Base-by-base conservation (phyloP, 768 basidiomycete genomes). In the Trametes meyenii region DNA sequence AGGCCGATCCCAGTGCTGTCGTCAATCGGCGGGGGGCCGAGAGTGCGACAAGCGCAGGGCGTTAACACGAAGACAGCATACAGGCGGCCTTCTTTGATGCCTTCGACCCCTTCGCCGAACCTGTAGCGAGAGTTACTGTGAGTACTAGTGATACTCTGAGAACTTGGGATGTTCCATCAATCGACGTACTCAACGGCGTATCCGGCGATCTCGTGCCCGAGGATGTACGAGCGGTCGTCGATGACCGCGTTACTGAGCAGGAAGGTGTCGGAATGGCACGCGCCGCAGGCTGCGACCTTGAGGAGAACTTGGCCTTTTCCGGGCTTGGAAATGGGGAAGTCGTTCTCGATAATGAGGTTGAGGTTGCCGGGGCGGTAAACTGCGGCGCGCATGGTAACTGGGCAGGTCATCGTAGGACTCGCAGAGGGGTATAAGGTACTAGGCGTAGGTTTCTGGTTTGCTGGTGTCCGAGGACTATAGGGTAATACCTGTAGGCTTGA, bases 271-370 rank as follows among this genome's bases (percentile, higher is more conserved):
- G 56, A 58, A 24, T 58, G 56, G 48, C 56, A 58, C 24, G 12
- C 48, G n/a, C 48, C 56, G 56, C 56, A 58, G 26, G 56, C 56
- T 2, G 56, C 42, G 44, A 81, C 55, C 58, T 78, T 75, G 57
- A 83, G 71, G 52, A 83, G 70, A 14, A 83, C 53, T 60, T 83
- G 71, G 12, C 75, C 76, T 4, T 67, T 64, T 1, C 74, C 72
- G 0, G 79, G 80, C 53, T 65, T 69, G 16, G 73, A 73, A 46
- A 74, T 63, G 35, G 52, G 50, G 39, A 42, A 50, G 13, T 40
- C 10, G 19, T 24, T 12, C 24, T 58, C 44, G 12, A 59, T 29
- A 24, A 23, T 24, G 11, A 63, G 45, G 19, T 42, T 60, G 40
- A 58, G 52, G 21, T 58, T 8, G 3, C 65, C 62, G 3, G 56